Base-by-base conservation (phyloP, 129 eudicot species). In the Gnaphalium uliginosum region DNA sequence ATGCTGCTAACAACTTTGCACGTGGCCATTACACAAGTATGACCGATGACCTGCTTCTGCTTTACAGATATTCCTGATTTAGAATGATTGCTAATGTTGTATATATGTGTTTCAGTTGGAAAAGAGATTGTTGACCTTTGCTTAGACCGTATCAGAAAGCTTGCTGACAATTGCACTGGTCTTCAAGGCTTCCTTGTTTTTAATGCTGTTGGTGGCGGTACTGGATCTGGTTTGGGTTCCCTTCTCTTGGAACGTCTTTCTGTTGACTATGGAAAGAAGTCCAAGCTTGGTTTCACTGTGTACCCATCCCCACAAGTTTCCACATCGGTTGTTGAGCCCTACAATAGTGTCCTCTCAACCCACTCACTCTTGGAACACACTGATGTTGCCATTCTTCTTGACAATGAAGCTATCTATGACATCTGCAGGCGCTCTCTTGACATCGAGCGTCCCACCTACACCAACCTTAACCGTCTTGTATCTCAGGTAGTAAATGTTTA, bases 111-210 rank as follows among this genome's bases (percentile, higher is more conserved):
- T 77, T 19, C 81, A 88, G 93, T 88, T 39, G 93, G 90, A 41
- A 88, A 88, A 79, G 93, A 88, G 76, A 88, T 88, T 63, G 90
- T 88, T 27, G 93, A 88, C 69, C 90, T 88, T 10, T 88, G 93
- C 76, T 70, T 88, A 71, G 93, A 88, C 73, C 86, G 93, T 21
- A 88, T 88, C 77, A 65, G 93, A 65, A 88, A 85, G 86, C 93
- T 88, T 32, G 93, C 93, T 69, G 93, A 88, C 76, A 88, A 88
- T 81, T 88, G 90, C 88, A 88, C 93, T 13, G 93, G 93, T 58
- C 93, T 88, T 37, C 93, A 88, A 72, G 93, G 93, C 14, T 88
- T 88, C 66, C 83, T 88, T 19, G 90, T 88, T 43, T 88, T 88
- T 39, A 88, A 88, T 35, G 93, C 90, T 51, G 93, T 86, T 56